Conservation (phyloP, 2,329 filamentous ascomycete species). For the Aureobasidium sp. region DNA sequence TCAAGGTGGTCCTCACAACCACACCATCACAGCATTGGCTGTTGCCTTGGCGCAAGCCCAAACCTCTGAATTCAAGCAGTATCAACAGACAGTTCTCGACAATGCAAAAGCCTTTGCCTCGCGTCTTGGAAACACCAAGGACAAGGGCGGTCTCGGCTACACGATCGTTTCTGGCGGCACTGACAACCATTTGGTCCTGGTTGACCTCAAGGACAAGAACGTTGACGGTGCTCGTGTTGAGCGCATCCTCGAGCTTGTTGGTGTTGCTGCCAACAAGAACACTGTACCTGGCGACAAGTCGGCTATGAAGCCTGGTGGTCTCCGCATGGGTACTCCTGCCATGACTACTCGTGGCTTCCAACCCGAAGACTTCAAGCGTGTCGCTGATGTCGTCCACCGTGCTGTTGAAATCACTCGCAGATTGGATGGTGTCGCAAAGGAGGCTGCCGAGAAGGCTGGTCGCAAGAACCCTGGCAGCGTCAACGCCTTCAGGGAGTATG, state of each 20-base stretch:
- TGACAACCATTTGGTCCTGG: constrained; percentile 93
- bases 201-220: constrained; percentile 81
- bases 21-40: constrained; percentile 95
- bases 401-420: constrained; percentile 67
- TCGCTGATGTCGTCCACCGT: constrained; percentile 18
- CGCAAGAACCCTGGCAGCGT: constrained; percentile 58
- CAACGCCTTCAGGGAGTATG: constrained; percentile 58
- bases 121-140: constrained; percentile 53
- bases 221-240: constrained; percentile 62
- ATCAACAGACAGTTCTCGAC: constrained; percentile 84
- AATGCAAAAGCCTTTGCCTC: constrained; percentile 85
- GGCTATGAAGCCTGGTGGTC: constrained; percentile 82
- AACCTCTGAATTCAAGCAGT: constrained; percentile 80
- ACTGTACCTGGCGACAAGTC: constrained; percentile 91
- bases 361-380: constrained; percentile 52
- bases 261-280: constrained; percentile 99
- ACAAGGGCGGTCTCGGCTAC: constrained; percentile 58
- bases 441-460: constrained; percentile 57
- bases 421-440: constrained; percentile 62
- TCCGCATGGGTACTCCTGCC: constrained; percentile 89
- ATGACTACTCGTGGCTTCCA: constrained; percentile 96
- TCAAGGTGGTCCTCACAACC: constrained; percentile 97
- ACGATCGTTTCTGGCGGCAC: constrained; percentile 93
- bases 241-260: constrained; percentile 67
- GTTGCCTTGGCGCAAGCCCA: constrained; percentile 93